Evolutionary conservation across 2,329 filamentous ascomycete species (phyloP), one percentile per base, ranked within the genome.

Genomic region (Dothidotthia symphoricarpi): DNA sequence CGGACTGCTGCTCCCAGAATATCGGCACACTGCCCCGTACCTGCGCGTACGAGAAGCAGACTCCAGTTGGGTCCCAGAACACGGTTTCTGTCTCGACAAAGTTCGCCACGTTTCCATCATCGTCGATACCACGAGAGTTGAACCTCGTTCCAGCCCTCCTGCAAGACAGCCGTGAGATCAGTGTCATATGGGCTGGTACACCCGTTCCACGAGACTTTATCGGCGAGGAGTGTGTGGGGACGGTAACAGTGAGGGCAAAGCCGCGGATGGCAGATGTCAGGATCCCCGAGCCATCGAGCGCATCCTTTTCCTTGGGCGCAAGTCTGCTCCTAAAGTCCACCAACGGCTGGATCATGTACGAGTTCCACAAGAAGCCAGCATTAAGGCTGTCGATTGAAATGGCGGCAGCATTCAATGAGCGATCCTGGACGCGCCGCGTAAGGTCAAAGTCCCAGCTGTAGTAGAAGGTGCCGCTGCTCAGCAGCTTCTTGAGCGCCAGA

Each of bases 371-470:
- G 62, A 95, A 96, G 1, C 86, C 85, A 57, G 89, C 85, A 65
- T 98, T 89, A 45, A 97, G 82, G 58, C 88, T 93, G 62, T 95
- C 89, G 44, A 96, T 88, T 47, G 95, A 87, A 47, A 97, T 90
- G 1, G 85, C 82, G 29, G 82, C 77, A 14, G 81, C 81, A 61
- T 91, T 88, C 39, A 85, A 80, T 11, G 84, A 81, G 79, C 91
- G 82, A 61, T 96, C 86, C 67, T 98, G 93, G 47, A 97, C 71
- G 52, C 93, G 80, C 67, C 95, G 90, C 3, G 93, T 98, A 32
- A 98, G 74, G 63, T 98, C 91, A 65, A 98, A 98, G 66, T 97
- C 89, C n/a, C 88, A 88, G 63, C 89, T 96, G 71, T 96, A 98
- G 66, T 97, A 98, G 64, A 98, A 98, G 19, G 86, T 95, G 16